Evolutionary conservation across 768 basidiomycete genomes (phyloP).

Genomic region (Exidia glandulosa): DNA sequence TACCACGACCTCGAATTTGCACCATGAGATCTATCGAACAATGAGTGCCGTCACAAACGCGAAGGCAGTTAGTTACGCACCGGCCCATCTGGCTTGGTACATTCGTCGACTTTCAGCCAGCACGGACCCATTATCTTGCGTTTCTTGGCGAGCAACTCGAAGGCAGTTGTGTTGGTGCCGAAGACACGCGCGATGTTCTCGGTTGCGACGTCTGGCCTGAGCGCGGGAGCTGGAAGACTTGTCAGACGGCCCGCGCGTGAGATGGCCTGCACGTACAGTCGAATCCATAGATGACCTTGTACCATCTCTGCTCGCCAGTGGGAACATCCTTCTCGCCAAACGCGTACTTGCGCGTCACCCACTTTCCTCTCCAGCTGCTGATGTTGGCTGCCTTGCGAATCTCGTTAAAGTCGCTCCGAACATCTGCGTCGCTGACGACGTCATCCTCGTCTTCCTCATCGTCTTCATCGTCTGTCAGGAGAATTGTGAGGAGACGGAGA

Average conservation of each 20-base stretch:
- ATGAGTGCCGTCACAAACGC: neutral
- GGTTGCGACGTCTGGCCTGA: constrained; percentile 63
- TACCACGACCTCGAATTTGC: constrained; percentile 81
- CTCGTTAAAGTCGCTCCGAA: constrained; percentile 74
- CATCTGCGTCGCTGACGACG: constrained; percentile 58
- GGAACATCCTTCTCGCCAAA: constrained; percentile 83
- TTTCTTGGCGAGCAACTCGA: constrained; percentile 87
- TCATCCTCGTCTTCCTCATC: constrained; percentile 46
- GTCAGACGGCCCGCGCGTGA: neutral
- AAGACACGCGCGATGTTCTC: constrained; percentile 82
- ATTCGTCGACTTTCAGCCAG: constrained; percentile 81
- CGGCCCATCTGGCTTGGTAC: constrained; percentile 63
- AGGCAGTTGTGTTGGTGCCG: constrained; percentile 85
- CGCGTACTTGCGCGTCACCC: constrained; percentile 82
- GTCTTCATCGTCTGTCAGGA: constrained; percentile 5
- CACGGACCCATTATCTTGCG: constrained; percentile 99
- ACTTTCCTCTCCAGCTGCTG: constrained; percentile 68
- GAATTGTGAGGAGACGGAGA: neutral
- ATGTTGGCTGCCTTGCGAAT: constrained; percentile 64
- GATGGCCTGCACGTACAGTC: constrained; percentile 40
- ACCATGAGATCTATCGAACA: constrained; percentile 77
- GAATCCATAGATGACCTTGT: constrained; percentile 90
- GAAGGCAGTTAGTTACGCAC: constrained; percentile 32
- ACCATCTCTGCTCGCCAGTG: constrained; percentile 67
- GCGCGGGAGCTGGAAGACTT: constrained; percentile 45